Percentiles rank a stretch among this genome's conserved stretches.
Evolutionary conservation across 805 yeast species (phyloP).

Genomic region (Torulaspora indica): DNA sequence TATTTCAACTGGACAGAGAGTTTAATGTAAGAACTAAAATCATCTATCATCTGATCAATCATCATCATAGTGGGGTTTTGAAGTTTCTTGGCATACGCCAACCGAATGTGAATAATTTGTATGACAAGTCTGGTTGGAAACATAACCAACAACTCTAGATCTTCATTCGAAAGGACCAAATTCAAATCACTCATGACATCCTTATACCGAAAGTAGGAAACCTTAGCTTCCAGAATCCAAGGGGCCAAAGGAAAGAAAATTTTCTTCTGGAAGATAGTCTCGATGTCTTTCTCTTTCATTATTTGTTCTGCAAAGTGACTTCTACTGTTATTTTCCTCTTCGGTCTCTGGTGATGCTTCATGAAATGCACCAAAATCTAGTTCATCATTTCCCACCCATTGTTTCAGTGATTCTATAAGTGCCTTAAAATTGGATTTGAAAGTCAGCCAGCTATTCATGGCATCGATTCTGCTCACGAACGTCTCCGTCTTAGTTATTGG

Average conservation of each 20-base stretch:
- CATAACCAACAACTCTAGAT: constrained; percentile 57
- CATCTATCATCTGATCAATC: constrained; percentile 90
- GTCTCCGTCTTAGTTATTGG: constrained; percentile 62
- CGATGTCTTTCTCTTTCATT: constrained; percentile 73
- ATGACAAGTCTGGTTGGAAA: constrained; percentile 78
- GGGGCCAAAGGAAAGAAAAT: constrained; percentile 68
- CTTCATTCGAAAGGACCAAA: constrained; percentile 66
- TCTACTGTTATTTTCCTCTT: constrained; percentile 51
- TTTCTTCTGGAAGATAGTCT: constrained; percentile 63
- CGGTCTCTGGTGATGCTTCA: constrained; percentile 16
- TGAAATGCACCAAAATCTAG: constrained; percentile 53
- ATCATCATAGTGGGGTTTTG: constrained; percentile 89
- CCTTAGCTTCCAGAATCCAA: constrained; percentile 75
- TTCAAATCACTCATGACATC: constrained; percentile 61
- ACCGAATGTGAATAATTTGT: constrained; percentile 69
- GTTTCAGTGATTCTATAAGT: constrained; percentile 54
- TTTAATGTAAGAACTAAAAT: constrained; percentile 69
- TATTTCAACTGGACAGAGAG: constrained; percentile 71
- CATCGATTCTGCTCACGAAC: constrained; percentile 63
- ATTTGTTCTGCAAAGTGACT: constrained; percentile 76
- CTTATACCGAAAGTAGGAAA: constrained; percentile 59
- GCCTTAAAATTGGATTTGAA: constrained; percentile 63
- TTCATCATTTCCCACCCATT: constrained; percentile 84
- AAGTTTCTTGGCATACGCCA: constrained; percentile 71
- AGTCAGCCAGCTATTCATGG: constrained; percentile 77